phyloP scores from a whole-genome alignment of 108 stramenopile species.

The Skeletonema potamos region DNA sequence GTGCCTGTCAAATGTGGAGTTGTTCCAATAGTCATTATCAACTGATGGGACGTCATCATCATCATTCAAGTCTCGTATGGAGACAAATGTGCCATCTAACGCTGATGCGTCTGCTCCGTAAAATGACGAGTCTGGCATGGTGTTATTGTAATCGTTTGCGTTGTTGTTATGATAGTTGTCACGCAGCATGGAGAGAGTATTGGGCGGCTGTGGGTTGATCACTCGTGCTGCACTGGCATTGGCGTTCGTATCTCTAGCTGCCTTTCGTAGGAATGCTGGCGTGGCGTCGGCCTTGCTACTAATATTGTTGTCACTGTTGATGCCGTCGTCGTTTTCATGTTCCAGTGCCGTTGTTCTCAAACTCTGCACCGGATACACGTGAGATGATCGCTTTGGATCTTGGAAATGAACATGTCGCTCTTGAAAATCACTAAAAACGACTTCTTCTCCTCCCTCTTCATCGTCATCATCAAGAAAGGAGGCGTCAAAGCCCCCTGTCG shows the following conservation, averaged over 20 bases:
- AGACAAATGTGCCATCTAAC: constrained; percentile 41
- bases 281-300: constrained; percentile 22
- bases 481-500: not conserved
- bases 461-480: not conserved
- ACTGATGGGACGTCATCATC: constrained; percentile 47
- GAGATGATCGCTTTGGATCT: constrained; percentile 14
- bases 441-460: not conserved
- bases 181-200: constrained; percentile 22
- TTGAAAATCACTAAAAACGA: not conserved
- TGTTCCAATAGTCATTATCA: constrained; percentile 30
- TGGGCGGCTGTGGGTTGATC: constrained; percentile 18
- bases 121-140: constrained; percentile 26
- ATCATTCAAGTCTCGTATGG: constrained; percentile 46
- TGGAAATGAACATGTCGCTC: constrained; percentile 15
- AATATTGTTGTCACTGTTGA: not conserved
- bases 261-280: constrained; percentile 40
- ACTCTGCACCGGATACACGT: constrained; percentile 13
- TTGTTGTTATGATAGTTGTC: constrained; percentile 7
- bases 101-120: constrained; percentile 45
- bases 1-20: not conserved
- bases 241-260: constrained; percentile 16
- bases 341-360: not conserved
- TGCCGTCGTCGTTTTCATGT: not conserved
- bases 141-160: not conserved
- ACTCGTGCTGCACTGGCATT: not conserved